Evolutionary conservation across 805 yeast genomes (phyloP), one percentile per base, ranked within the genome.

Genomic region (Zygoascus ofunaensis): DNA sequence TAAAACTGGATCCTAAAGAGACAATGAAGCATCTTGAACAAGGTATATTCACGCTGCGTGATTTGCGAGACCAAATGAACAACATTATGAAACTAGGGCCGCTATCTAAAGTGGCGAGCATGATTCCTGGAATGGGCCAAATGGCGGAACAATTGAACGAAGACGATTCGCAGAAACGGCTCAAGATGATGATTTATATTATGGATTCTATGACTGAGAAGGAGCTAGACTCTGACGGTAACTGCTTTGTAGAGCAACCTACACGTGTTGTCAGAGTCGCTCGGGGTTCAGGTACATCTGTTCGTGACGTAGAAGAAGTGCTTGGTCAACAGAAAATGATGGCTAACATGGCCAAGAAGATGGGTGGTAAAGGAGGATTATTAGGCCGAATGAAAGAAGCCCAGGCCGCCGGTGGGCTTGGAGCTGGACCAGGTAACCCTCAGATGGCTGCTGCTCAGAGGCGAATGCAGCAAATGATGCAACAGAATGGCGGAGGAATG

Each of bases 21-120:
- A 67, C 71, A 19, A 80, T 87, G 65, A 92, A 90, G 65, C 87
- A 92, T 65, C 76, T 90, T 61, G 87, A 86, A 64, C 92, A 92
- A 60, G 98, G 98, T 47, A 87, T 85, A 55, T 90, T 90, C 65
- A 87, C 97, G 1, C 70, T 90, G 44, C 72, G 86, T 49, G 97
- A 92, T 64, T 77, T 90, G 66, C 89, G 92, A 57, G 83, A 90
- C 44, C 97, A 92, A 64, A 83, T 90, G 94, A 82, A 83, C 62
- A 90, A 89, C 53, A 83, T 92, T 55, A 72, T 90, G 76, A 92
- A 92, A 63, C 86, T 92, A 94, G 98, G 98, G 1, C 97, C 97
- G 2, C 67, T 90, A 43, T 80, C 94, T 20, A 89, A 92, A 61
- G 86, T 90, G 50, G 96, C 97, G 2, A 77, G 82, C 43, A 90